Evolutionary conservation across 352 stramenopile genomes (phyloP).

Genomic region (Pseudoperonospora humuli): DNA sequence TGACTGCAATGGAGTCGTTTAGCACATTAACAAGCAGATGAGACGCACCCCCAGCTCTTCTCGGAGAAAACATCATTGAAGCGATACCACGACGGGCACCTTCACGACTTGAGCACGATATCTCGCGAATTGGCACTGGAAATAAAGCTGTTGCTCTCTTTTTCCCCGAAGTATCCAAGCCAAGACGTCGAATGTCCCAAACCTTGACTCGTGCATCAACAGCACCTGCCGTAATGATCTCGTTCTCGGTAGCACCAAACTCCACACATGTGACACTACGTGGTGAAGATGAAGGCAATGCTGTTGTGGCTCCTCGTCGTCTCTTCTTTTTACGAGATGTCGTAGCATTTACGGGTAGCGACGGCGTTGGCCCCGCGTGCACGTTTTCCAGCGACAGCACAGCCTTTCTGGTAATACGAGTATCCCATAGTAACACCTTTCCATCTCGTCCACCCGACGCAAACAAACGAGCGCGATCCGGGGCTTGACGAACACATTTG

Average conservation of each 20-base stretch:
- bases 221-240: constrained; percentile 50
- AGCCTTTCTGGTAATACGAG: constrained; percentile 17
- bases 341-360: constrained; percentile 9
- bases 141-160: constrained; percentile 11
- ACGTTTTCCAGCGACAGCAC: constrained; percentile 30
- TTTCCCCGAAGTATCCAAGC: constrained; percentile 8
- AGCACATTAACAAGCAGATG: constrained; percentile 57
- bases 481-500: constrained; percentile 58
- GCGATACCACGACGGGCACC: constrained; percentile 46
- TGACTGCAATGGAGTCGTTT: constrained; percentile 46
- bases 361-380: constrained; percentile 20
- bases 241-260: constrained; percentile 31
- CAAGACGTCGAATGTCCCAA: constrained; percentile 51
- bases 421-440: constrained; percentile 58
- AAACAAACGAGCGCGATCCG: constrained; percentile 28
- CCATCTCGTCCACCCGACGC: constrained; percentile 56
- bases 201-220: constrained; percentile 60
- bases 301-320: constrained; percentile 19
- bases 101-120: constrained; percentile 33
- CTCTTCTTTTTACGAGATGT: constrained; percentile 22
- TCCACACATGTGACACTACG: constrained; percentile 69
- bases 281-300: constrained; percentile 16
- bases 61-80: constrained; percentile 35
- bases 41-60: constrained; percentile 12
- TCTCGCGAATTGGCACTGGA: constrained; percentile 20